A percentile compares a stretch with the other conserved stretches of the same genome.
These are phyloP conservation scores for Vigna nakashimae DNA, from an alignment of 306 rosid genomes.

Conservation along the genomic window DNA sequence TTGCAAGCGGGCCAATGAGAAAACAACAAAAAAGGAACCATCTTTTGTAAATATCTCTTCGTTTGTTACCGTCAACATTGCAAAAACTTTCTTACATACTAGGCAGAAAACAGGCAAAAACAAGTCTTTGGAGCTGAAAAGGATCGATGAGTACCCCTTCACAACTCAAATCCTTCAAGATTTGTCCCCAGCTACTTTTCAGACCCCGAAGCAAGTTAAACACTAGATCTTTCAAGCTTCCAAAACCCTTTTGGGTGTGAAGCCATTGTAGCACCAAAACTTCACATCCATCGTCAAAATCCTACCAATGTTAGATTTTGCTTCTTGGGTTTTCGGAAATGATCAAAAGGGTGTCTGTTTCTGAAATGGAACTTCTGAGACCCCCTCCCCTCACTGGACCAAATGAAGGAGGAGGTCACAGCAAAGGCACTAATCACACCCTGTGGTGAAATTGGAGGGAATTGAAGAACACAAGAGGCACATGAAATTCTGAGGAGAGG, in stretches of 20 bases:
- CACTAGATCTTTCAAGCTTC: constrained; percentile 52
- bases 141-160: constrained; percentile 44
- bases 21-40: constrained; percentile 27
- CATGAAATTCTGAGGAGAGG: constrained; percentile 58
- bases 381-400: constrained; percentile 24
- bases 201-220: constrained; percentile 37
- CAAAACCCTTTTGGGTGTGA: constrained; percentile 40
- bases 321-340: constrained; percentile 43
- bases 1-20: constrained; percentile 26
- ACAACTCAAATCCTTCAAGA: constrained; percentile 38
- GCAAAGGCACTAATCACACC: constrained; percentile 17
- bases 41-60: constrained; percentile 27
- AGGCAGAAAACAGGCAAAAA: neutral
- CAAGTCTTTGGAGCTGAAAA: constrained; percentile 34
- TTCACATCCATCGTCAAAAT: constrained; percentile 14
- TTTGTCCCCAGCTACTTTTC: constrained; percentile 35
- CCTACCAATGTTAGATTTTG: constrained; percentile 35
- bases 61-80: constrained; percentile 30
- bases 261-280: constrained; percentile 34
- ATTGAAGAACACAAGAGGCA: constrained; percentile 51
- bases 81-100: neutral
- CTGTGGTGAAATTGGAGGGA: constrained; percentile 48
- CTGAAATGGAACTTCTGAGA: constrained; percentile 27
- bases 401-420: constrained; percentile 27
- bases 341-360: constrained; percentile 38